phyloP scores from a whole-genome alignment of 192 early-diverging fungal genomes.

The Backusella australiensis region DNA sequence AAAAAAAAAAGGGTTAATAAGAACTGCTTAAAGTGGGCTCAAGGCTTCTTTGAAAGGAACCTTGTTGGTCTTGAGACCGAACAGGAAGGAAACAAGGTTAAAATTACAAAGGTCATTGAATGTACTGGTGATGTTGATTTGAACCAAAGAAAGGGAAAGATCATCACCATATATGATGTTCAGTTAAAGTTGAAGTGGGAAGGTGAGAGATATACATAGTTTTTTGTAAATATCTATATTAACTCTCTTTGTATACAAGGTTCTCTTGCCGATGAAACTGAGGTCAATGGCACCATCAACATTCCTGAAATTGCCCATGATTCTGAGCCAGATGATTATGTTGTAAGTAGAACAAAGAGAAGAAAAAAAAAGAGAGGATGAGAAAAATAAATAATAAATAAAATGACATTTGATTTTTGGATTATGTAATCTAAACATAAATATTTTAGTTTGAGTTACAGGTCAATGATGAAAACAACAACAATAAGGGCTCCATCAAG shows the following conservation, averaged over 20 bases:
- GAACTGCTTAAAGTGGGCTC: constrained; percentile 92
- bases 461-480: constrained; percentile 11
- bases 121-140: constrained; percentile 88
- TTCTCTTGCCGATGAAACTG: constrained; percentile 53
- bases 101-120: constrained; percentile 57
- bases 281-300: constrained; percentile 70
- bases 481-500: constrained; percentile 43
- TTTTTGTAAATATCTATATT: too few species aligned
- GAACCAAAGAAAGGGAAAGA: constrained; percentile 94
- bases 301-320: constrained; percentile 93
- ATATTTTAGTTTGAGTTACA: background rate
- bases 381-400: background rate
- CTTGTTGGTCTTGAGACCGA: constrained; percentile 55
- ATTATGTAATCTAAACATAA: background rate
- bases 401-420: background rate
- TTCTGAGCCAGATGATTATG: constrained; percentile 77
- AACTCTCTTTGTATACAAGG: constrained; percentile 24
- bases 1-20: constrained; percentile 72
- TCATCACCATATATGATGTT: constrained; percentile 94
- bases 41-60: constrained; percentile 71
- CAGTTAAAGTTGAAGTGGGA: constrained; percentile 74
- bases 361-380: background rate
- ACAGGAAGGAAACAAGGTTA: constrained; percentile 54
- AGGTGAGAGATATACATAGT: constrained; percentile 31
- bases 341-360: constrained; percentile 43